Evolutionary conservation across 192 early-diverging fungal species (phyloP).

Genomic region (Spinellus fusiger): DNA sequence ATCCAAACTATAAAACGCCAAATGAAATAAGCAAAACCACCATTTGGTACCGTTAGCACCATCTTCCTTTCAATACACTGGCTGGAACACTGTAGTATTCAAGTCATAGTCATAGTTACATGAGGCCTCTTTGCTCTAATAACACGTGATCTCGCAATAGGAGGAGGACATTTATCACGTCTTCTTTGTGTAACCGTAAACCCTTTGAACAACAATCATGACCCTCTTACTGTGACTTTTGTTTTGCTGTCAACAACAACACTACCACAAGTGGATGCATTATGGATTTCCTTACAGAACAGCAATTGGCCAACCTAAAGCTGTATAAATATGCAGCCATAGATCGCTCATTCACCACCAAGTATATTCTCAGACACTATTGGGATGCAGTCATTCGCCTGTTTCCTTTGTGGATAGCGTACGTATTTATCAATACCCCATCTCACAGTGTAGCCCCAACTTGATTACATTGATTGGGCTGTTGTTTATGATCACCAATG

Average conservation of each 20-base stretch:
- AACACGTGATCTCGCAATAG: too few species aligned
- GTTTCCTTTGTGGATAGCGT: constrained; percentile 86
- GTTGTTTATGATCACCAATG: constrained; percentile 69
- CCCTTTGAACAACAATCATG: too few species aligned
- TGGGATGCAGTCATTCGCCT: constrained; percentile 82
- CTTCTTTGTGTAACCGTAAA: too few species aligned
- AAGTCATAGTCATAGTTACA: too few species aligned
- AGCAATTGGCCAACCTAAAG: constrained; percentile 53
- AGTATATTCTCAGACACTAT: constrained; percentile 76
- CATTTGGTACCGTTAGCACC: neutral
- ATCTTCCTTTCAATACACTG: too few species aligned
- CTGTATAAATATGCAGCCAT: constrained; percentile 84
- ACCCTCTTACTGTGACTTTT: too few species aligned
- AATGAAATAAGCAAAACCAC: neutral
- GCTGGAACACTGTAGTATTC: too few species aligned
- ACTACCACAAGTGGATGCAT: too few species aligned
- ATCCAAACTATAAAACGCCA: neutral
- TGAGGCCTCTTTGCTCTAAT: too few species aligned
- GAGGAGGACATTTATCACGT: too few species aligned
- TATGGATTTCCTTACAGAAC: constrained; percentile 6
- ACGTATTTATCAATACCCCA: constrained; percentile 19
- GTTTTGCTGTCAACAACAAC: too few species aligned
- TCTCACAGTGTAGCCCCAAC: constrained; percentile 59
- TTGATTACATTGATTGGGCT: constrained; percentile 86
- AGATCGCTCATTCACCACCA: constrained; percentile 73